Evolutionary conservation across 1,284 basidiomycete genomes (phyloP).

Genomic region (Apiotrichum sp.): DNA sequence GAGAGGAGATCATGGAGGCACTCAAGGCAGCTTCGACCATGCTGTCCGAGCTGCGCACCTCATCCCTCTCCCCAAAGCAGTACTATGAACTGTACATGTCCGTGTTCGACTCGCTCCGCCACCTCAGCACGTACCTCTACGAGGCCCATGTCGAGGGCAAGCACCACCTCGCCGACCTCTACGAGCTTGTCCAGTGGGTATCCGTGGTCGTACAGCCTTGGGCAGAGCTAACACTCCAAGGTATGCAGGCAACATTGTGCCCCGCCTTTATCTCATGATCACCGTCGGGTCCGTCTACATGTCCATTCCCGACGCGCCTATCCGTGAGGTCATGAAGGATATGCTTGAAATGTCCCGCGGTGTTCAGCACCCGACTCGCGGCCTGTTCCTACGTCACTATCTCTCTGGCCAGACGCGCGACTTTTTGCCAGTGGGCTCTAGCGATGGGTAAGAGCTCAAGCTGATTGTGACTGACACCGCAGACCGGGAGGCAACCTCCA

Average conservation of each 20-base stretch:
- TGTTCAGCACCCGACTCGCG: slow-evolving; percentile 85
- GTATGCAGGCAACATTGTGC: slow-evolving; percentile 62
- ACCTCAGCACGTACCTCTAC: slow-evolving; percentile 88
- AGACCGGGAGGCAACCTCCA: slow-evolving; percentile 81
- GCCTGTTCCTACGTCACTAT: slow-evolving; percentile 87
- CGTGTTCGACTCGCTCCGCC: slow-evolving; percentile 86
- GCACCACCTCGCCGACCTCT: slow-evolving; percentile 91
- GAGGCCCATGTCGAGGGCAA: slow-evolving; percentile 81
- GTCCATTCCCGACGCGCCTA: slow-evolving; percentile 87
- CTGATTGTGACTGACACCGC: background rate
- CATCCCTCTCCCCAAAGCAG: slow-evolving; percentile 84
- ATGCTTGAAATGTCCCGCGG: slow-evolving; percentile 99
- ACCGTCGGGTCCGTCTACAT: slow-evolving; percentile 96
- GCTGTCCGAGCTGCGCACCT: slow-evolving; percentile 88
- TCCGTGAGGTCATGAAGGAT: slow-evolving; percentile 98
- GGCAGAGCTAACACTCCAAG: slow-evolving; percentile 13
- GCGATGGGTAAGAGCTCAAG: slow-evolving; percentile 61
- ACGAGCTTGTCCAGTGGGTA: slow-evolving; percentile 88
- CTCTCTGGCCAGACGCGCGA: slow-evolving; percentile 91
- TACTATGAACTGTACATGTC: slow-evolving; percentile 98
- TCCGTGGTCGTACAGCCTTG: background rate
- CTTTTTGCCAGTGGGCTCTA: slow-evolving; percentile 77
- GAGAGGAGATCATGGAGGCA: slow-evolving; percentile 94
- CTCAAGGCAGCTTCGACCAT: slow-evolving; percentile 90
- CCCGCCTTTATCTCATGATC: slow-evolving; percentile 93